Base-by-base conservation (phyloP, 768 basidiomycete genomes). In the Megacollybia marginata region DNA sequence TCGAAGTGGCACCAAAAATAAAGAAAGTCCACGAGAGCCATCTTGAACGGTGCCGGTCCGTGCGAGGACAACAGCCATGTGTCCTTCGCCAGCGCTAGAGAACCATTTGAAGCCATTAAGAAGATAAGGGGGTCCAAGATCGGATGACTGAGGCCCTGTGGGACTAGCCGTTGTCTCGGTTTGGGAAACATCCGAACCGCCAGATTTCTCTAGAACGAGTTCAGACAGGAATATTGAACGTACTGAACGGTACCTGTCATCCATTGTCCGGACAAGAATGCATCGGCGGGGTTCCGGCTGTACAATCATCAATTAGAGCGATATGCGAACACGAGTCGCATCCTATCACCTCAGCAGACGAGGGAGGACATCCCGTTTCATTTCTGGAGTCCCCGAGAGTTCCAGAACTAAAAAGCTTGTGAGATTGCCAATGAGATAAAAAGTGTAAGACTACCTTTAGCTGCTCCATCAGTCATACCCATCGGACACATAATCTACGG, bases 31-130 rank as follows among this genome's bases (percentile, higher is more conserved):
- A 10, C 70, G 70, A 1, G 75, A 70, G 1, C 78, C 75, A n/a
- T 61, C 55, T 12, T 56, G 47, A 31, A 58, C 48, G 9, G 62
- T 52, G 4, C 74, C 76, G 1, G 78, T 79, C 16, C 76, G 72
- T 3, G 76, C 78, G 13, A 80, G 63, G 7, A 74, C 74, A 23
- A 79, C 62, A 0, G 74, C 65, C 16, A 78, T 57, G 38, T 79
- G 53, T 51, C 74, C 70, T 51, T 79, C 78, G 1, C 76, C 74
- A 1, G 78, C 78, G 53, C 73, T 75, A 9, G 75, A 76, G 59
- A 77, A 77, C 75, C 75, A 78, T 58, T 78, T 77, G 60, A 78
- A 77, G 18, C 75, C 74, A 52, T 77, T 62, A 19, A 77, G 52
- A 13, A 44, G 58, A 57, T 74, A 72, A 23, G 56, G 53, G 7